phyloP scores from a whole-genome alignment of 768 basidiomycete species.

The Russula ochroleuca region DNA sequence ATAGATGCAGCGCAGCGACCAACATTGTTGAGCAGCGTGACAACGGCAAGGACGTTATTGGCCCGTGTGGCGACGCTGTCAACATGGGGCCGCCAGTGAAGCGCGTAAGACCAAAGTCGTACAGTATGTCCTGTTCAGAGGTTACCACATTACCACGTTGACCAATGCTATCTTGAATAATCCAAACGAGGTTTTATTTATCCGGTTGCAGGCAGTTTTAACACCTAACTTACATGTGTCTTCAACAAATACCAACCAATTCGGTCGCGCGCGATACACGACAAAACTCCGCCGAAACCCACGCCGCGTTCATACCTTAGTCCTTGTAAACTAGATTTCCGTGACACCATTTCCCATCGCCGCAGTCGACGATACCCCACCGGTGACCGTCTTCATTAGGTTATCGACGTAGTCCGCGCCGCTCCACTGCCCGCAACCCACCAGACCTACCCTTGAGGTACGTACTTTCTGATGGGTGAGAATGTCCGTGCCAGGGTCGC shows the following conservation, averaged over 20 bases:
- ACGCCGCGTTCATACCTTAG: slow-evolving; percentile 36
- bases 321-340: slow-evolving; percentile 68
- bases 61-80: too few relatives aligned
- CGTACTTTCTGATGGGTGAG: slow-evolving; percentile 33
- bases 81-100: too few relatives aligned
- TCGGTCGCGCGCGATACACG: background rate
- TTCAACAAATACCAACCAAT: background rate
- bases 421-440: slow-evolving; percentile 63
- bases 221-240: background rate
- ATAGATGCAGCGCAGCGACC: too few relatives aligned
- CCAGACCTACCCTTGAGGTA: background rate
- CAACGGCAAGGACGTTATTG: too few relatives aligned
- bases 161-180: too few relatives aligned
- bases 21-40: too few relatives aligned
- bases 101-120: too few relatives aligned
- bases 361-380: slow-evolving; percentile 91
- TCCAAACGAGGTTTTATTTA: too few relatives aligned
- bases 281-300: background rate
- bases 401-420: slow-evolving; percentile 92
- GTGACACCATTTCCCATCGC: slow-evolving; percentile 98
- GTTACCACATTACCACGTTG: too few relatives aligned
- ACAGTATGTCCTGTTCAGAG: too few relatives aligned
- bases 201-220: too few relatives aligned
- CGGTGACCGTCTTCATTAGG: slow-evolving; percentile 92
- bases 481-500: slow-evolving; percentile 91